These are phyloP conservation scores for Cordyceps farinosa DNA, from an alignment of 2,329 filamentous ascomycete species.

Conservation along the genomic window DNA sequence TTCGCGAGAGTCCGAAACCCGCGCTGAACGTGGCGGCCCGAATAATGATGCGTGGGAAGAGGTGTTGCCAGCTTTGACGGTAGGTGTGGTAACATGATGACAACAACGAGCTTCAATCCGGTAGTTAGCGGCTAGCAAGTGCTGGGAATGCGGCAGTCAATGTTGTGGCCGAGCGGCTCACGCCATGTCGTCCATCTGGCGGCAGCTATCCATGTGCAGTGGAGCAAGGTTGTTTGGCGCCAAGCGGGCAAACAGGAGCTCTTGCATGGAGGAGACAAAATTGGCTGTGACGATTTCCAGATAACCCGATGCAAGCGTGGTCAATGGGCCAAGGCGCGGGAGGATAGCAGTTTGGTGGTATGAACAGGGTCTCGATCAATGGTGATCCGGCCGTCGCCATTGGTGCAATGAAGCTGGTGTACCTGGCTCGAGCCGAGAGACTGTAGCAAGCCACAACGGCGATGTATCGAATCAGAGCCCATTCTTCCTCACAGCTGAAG, in stretches of 20 bases:
- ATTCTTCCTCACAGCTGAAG: not conserved
- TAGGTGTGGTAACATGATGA: too few species aligned
- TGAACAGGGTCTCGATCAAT: not conserved
- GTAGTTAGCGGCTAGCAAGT: not conserved
- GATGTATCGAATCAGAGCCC: slow-evolving; percentile 11
- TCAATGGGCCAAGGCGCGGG: not conserved
- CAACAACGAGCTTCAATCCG: too few species aligned
- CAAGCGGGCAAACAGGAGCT: not conserved
- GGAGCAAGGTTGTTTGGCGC: not conserved
- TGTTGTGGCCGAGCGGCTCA: not conserved
- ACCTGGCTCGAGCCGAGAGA: not conserved
- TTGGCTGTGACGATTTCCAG: not conserved
- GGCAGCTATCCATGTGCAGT: not conserved
- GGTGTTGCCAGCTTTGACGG: too few species aligned
- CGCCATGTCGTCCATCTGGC: not conserved
- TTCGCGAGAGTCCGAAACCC: too few species aligned
- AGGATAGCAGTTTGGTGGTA: not conserved
- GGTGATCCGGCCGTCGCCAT: not conserved
- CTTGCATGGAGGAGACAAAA: not conserved
- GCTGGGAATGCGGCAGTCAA: not conserved
- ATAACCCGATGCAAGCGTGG: not conserved
- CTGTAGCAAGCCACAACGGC: slow-evolving; percentile 10
- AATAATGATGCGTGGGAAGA: too few species aligned
- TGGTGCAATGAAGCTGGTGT: not conserved
- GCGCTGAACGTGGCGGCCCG: too few species aligned